Evolutionary conservation across 2,329 filamentous ascomycete species (phyloP).

Genomic region (Zasmidium citrigriseum): DNA sequence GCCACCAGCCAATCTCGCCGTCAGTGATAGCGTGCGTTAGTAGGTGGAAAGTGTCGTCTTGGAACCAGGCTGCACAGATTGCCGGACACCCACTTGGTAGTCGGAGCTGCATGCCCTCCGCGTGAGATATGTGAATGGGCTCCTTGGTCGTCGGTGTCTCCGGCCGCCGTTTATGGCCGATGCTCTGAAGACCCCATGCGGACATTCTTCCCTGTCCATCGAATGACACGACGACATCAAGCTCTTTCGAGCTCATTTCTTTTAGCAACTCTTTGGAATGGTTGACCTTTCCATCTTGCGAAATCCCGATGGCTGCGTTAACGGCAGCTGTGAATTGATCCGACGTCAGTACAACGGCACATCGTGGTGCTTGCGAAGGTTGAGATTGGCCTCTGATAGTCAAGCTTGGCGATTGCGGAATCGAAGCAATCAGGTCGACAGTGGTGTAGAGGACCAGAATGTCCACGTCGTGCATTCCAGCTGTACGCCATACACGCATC

Average conservation of each 20-base stretch:
- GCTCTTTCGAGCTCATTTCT: conserved; percentile 78
- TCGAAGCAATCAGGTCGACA: conserved; percentile 73
- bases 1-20: conserved; percentile 77
- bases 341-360: conserved; percentile 80
- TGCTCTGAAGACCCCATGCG: conserved; percentile 88
- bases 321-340: conserved; percentile 72
- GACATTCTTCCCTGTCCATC: conserved; percentile 86
- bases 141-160: conserved; percentile 49
- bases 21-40: conserved; percentile 73
- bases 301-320: conserved; percentile 54
- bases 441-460: conserved; percentile 77
- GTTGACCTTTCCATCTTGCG: conserved; percentile 52
- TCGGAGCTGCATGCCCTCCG: conserved; percentile 55
- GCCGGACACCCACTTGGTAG: conserved; percentile 20
- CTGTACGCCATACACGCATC: conserved; percentile 80
- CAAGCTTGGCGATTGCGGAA: conserved; percentile 43
- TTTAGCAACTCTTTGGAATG: conserved; percentile 81
- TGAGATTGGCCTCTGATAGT: conserved; percentile 51
- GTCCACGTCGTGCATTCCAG: conserved; percentile 69
- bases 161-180: conserved; percentile 66
- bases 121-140: conserved; percentile 84
- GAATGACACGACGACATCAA: conserved; percentile 83
- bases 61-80: conserved; percentile 30
- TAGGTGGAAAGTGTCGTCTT: conserved; percentile 45
- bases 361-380: conserved; percentile 52